A percentile compares a stretch with the other conserved stretches of the same genome.
These are phyloP conservation scores for Waltergamsia citrina DNA, from an alignment of 2,329 filamentous ascomycete species.

Conservation along the genomic window DNA sequence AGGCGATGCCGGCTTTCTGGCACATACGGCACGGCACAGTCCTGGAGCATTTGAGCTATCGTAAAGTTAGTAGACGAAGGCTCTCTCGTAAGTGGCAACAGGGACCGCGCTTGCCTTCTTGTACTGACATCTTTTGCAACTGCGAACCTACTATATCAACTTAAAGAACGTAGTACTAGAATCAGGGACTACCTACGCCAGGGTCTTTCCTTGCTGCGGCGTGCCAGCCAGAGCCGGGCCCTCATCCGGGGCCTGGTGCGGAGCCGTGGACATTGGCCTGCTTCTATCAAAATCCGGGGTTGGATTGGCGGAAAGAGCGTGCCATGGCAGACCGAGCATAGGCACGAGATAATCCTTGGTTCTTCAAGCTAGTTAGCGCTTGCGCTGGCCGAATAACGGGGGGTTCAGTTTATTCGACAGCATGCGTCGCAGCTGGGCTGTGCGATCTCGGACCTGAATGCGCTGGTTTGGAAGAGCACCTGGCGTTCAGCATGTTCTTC, in stretches of 20 bases:
- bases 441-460: too few species aligned
- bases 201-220: neutral
- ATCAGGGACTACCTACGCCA: neutral
- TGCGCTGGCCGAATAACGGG: too few species aligned
- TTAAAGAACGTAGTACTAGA: neutral
- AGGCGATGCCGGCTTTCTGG: slow-evolving; percentile 1
- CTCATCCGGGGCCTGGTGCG: too few species aligned
- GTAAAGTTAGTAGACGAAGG: neutral
- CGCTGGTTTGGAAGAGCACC: too few species aligned
- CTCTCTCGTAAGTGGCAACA: too few species aligned
- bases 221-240: too few species aligned
- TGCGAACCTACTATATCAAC: neutral
- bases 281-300: neutral
- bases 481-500: too few species aligned
- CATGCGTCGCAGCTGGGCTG: too few species aligned
- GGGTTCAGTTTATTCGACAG: too few species aligned
- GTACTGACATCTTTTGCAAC: slow-evolving; percentile 7
- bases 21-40: slow-evolving; percentile 9
- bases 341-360: too few species aligned
- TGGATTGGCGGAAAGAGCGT: neutral
- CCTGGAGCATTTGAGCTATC: slow-evolving; percentile 8
- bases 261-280: too few species aligned
- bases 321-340: neutral
- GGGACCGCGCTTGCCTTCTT: slow-evolving; percentile 5
- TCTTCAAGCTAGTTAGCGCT: too few species aligned